Percentiles rank a stretch among this genome's conserved stretches.
phyloP scores from a whole-genome alignment of 2,329 filamentous ascomycete genomes.

The Ophiostoma sp. region DNA sequence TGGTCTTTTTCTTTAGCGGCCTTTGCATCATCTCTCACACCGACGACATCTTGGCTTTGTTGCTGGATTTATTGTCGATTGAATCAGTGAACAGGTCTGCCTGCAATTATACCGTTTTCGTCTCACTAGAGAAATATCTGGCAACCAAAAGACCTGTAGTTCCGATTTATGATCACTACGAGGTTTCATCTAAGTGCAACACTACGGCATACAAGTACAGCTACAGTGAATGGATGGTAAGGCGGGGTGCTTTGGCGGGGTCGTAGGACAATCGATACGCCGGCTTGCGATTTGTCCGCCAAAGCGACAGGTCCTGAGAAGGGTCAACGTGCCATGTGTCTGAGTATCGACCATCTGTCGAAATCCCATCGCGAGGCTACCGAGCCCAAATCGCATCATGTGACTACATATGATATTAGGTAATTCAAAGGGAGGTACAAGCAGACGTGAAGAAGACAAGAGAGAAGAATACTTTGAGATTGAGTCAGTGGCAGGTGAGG shows the following conservation, averaged over 20 bases:
- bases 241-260: slow-evolving; percentile 13
- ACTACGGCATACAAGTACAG: not conserved
- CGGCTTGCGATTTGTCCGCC: not conserved
- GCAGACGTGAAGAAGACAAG: not conserved
- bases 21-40: not conserved
- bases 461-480: not conserved
- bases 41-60: not conserved
- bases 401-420: not conserved
- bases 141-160: not conserved
- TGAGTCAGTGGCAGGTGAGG: not conserved
- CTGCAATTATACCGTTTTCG: not conserved
- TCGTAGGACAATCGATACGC: not conserved
- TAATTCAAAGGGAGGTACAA: not conserved
- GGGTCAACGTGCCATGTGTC: not conserved
- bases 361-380: not conserved
- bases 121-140: too few relatives aligned
- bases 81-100: not conserved
- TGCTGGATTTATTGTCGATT: not conserved
- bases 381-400: not conserved
- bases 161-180: not conserved
- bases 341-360: not conserved
- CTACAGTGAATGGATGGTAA: not conserved
- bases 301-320: not conserved
- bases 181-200: not conserved
- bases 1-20: slow-evolving; percentile 8